Evolutionary conservation across 495 filamentous ascomycete genomes (phyloP).

Genomic region (Tuber aestivum): DNA sequence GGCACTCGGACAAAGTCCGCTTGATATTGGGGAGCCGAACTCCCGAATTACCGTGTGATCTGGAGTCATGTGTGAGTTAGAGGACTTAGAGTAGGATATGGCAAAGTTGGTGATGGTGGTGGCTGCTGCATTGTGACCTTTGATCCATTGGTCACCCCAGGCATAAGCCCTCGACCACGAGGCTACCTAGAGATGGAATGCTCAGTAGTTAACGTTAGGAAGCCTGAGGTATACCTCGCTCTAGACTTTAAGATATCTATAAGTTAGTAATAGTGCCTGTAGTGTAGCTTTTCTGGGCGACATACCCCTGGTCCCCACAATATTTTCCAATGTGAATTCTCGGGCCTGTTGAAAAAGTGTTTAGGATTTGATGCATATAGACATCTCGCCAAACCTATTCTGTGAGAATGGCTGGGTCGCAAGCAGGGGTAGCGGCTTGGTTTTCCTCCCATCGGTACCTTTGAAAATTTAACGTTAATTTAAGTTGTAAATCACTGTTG

Average conservation of each 20-base stretch:
- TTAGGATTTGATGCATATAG: slow-evolving; percentile 55
- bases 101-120: slow-evolving; percentile 27
- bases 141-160: slow-evolving; percentile 51
- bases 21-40: slow-evolving; percentile 46
- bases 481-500: neutral
- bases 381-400: slow-evolving; percentile 52
- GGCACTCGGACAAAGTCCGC: slow-evolving; percentile 14
- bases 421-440: slow-evolving; percentile 35
- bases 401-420: slow-evolving; percentile 50
- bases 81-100: neutral
- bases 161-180: slow-evolving; percentile 42
- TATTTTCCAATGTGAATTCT: slow-evolving; percentile 49
- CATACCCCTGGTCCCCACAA: slow-evolving; percentile 45
- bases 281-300: neutral
- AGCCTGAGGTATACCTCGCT: slow-evolving; percentile 50
- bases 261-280: neutral
- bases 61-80: neutral
- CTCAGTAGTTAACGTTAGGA: slow-evolving; percentile 50
- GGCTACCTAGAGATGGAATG: slow-evolving; percentile 44
- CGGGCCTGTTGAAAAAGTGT: slow-evolving; percentile 38
- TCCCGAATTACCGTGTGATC: slow-evolving; percentile 53
- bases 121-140: slow-evolving; percentile 48
- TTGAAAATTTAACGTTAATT: slow-evolving; percentile 8
- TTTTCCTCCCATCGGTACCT: slow-evolving; percentile 55
- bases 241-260: slow-evolving; percentile 39